phyloP scores from a whole-genome alignment of 805 yeast species.

The Saccharomycopsis sp. region DNA sequence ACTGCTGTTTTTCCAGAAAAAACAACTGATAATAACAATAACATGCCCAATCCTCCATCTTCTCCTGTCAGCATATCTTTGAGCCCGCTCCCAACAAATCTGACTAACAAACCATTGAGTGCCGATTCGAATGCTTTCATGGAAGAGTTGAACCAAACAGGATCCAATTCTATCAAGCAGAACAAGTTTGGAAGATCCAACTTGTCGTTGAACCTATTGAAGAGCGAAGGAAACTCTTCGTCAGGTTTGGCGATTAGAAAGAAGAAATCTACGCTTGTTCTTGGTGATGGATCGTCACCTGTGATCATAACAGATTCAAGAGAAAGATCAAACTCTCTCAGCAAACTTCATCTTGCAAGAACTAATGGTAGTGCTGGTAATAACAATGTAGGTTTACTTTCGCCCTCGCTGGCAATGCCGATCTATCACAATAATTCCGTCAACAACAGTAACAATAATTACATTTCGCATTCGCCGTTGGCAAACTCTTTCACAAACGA shows the following conservation, averaged over 20 bases:
- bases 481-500: constrained; percentile 1
- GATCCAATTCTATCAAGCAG: not conserved
- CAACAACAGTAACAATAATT: not conserved
- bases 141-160: not conserved
- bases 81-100: not conserved
- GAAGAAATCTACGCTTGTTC: not conserved
- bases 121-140: not conserved
- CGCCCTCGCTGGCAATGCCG: constrained; percentile 4
- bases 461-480: not conserved
- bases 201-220: not conserved
- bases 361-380: not conserved
- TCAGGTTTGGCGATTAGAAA: not conserved
- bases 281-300: not conserved
- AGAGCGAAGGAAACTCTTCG: not conserved
- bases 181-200: not conserved
- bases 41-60: not conserved
- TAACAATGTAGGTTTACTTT: constrained; percentile 1
- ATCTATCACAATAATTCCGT: constrained; percentile 1
- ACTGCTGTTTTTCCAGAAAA: not conserved
- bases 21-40: not conserved
- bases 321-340: constrained; percentile 12
- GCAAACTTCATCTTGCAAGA: constrained; percentile 7
- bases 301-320: constrained; percentile 5
- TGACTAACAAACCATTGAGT: not conserved
- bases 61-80: no score